A percentile compares a stretch with the other conserved stretches of the same genome.
Conservation (phyloP, 371 early-diverging fungal species). For the Aphelidium insulamus region DNA sequence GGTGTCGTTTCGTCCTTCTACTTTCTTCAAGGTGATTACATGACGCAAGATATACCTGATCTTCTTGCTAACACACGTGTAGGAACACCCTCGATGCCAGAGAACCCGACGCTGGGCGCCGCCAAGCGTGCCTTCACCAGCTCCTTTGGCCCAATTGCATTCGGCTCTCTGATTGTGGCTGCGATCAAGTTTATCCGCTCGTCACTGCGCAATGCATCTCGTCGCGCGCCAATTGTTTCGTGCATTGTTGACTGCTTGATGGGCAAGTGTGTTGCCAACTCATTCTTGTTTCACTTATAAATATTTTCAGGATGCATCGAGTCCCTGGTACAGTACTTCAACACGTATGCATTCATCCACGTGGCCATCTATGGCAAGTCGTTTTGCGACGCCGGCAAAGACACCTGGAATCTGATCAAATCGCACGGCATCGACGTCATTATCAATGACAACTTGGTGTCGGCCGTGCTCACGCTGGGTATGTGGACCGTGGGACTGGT, state of each 20-base stretch:
- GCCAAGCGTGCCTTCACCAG: slow-evolving; percentile 66
- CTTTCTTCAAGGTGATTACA: slow-evolving; percentile 51
- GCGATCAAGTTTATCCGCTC: slow-evolving; percentile 45
- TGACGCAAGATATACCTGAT: too few relatives aligned
- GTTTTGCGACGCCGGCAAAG: slow-evolving; percentile 54
- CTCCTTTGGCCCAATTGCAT: slow-evolving; percentile 83
- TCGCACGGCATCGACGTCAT: slow-evolving; percentile 69
- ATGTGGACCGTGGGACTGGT: slow-evolving; percentile 11
- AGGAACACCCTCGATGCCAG: too few relatives aligned
- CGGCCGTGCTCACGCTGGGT: slow-evolving; percentile 21
- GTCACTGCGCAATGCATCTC: slow-evolving; percentile 16
- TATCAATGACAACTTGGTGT: slow-evolving; percentile 72
- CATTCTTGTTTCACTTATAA: too few relatives aligned
- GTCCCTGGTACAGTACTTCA: too few relatives aligned
- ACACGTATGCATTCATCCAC: slow-evolving; percentile 69
- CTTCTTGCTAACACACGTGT: too few relatives aligned
- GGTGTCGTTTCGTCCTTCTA: slow-evolving; percentile 62
- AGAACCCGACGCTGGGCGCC: slow-evolving; percentile 32
- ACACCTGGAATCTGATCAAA: slow-evolving; percentile 66
- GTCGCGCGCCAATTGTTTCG: too few relatives aligned
- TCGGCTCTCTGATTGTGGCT: slow-evolving; percentile 76
- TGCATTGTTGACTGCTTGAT: too few relatives aligned
- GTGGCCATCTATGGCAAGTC: slow-evolving; percentile 85
- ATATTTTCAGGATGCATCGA: too few relatives aligned
- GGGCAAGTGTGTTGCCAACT: too few relatives aligned